Evolutionary conservation across 768 basidiomycete genomes (phyloP), one percentile per base, ranked within the genome.

Genomic region (Leccinum obscurum): DNA sequence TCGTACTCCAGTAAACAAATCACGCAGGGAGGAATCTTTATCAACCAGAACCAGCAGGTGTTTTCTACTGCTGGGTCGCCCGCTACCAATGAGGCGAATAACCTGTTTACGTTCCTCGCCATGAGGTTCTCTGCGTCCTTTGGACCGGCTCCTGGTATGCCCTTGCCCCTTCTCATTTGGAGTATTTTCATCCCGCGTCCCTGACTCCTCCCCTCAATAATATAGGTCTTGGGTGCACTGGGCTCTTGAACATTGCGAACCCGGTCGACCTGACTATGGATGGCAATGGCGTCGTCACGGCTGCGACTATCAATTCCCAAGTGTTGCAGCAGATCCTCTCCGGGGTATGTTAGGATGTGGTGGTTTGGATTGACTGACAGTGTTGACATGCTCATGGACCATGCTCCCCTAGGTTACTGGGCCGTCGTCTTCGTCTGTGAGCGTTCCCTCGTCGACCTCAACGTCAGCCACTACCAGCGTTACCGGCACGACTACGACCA

Each of bases 31-130:
- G 70, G 70, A 5, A 59, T 70, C 20, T 72, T 70, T 26, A 66
- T 70, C 34, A 68, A 62, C 32, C 5, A 55, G 8, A 72, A 72
- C 37, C 60, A 72, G 44, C 55, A 61, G 6, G 2, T 61, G 11
- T 70, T 70, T 39, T 34, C 61, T n/a, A 59, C 62, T 44, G 32
- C 51, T 14, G 51, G 46, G 26, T 72, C 70, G 6, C 70, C 70
- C 11, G 70, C 70, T 22, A 9, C 70, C 5, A 6, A 44, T 28
- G 11, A 13, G 59, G 70, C 68, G 8, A 70, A 60, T 11, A 70
- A 66, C 32, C 37, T 70, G 51, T 70, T 72, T 52, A 70, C 70
- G 13, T 70, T 70, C 59, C 63, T 70, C n/a, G 66, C 70, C 14
- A 68, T 70, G 70, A 67, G 70, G 51, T 72, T 70, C 48, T 70